Conservation (phyloP, 768 basidiomycete genomes). For the Kwoniella europaea region DNA sequence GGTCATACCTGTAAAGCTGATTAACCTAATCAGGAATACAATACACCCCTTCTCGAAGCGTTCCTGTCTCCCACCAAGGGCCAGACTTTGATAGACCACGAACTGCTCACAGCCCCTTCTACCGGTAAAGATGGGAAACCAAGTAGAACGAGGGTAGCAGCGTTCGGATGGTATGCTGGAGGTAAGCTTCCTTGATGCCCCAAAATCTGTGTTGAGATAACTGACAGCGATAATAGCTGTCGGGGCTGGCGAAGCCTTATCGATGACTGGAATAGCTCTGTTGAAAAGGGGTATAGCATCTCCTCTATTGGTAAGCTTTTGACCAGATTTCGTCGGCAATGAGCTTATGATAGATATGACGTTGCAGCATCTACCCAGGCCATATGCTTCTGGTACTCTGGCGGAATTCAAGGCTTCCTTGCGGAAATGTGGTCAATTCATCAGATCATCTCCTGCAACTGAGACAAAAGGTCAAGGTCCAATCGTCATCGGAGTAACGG, state of each 20-base stretch:
- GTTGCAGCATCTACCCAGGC: slow-evolving; percentile 74
- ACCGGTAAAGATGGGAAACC: slow-evolving; percentile 62
- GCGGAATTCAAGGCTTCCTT: slow-evolving; percentile 65
- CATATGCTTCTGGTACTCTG: slow-evolving; percentile 72
- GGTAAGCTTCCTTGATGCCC: slow-evolving; percentile 61
- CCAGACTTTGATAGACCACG: slow-evolving; percentile 75
- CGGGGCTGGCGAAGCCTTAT: slow-evolving; percentile 80
- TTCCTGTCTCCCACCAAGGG: slow-evolving; percentile 36
- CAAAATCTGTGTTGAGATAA: background rate
- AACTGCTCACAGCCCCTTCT: slow-evolving; percentile 68
- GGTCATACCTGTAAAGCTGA: background rate
- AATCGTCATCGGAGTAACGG: slow-evolving; percentile 79
- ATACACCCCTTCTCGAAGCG: slow-evolving; percentile 73
- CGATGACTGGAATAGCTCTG: slow-evolving; percentile 76
- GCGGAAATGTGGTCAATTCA: slow-evolving; percentile 65
- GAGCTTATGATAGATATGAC: background rate
- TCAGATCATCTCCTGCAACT: slow-evolving; percentile 63
- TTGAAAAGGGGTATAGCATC: slow-evolving; percentile 78
- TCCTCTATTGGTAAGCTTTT: slow-evolving; percentile 73
- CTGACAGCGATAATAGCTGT: slow-evolving; percentile 64
- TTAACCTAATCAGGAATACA: slow-evolving; percentile 68
- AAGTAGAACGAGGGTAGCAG: slow-evolving; percentile 68
- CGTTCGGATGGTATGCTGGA: slow-evolving; percentile 92
- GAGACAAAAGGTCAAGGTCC: slow-evolving; percentile 73
- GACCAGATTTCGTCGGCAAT: background rate